Base-by-base conservation (phyloP, 2,329 filamentous ascomycete species). In the Bertia moriformis region DNA sequence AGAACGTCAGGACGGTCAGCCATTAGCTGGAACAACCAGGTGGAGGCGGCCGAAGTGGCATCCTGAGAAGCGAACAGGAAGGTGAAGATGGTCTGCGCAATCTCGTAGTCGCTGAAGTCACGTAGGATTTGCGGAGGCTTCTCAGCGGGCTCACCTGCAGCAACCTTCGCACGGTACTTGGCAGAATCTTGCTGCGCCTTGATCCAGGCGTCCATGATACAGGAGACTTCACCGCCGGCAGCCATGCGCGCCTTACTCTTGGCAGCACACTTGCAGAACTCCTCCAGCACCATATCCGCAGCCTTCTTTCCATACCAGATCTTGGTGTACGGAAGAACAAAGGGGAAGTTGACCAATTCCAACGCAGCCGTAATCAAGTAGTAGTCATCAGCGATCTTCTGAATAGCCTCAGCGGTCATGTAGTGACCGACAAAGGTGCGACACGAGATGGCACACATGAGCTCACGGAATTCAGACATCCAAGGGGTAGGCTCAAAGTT, bases 51-150 rank as follows among this genome's bases (percentile, higher is more conserved):
- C 62, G 83, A 91, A 45, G 91, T 95, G 47, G 91, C 91, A 59
- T 98, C 91, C 63, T 96, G 91, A 3, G 88, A 95, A 44, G 91
- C 89, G 62, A 96, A 96, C 44, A 96, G 71, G 68, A 96, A 94
- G 38, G 89, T 93, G 65, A 95, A 94, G 53, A 96, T 59, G 18
- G 89, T 95, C 67, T 91, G 84, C 41, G 86, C 73, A 52, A 96
- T 94, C 61, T 96, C 88, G 51, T 80, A 83, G 56, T 96, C 84
- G 60, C 71, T 78, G 61, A 95, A 96, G 49, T 84, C 78, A 54
- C 89, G 84, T 40, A 96, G 71, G 18, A 93, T 57, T 48, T 83
- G 83, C 14, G 75, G 62, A 39, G 89, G 89, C 73, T 95, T 95
- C 60, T 35, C 32, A 13, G 32, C 10, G 18, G 67, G 63, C 45